Evolutionary conservation across 2,329 filamentous ascomycete species (phyloP).

Genomic region (Aspergillus sp.): DNA sequence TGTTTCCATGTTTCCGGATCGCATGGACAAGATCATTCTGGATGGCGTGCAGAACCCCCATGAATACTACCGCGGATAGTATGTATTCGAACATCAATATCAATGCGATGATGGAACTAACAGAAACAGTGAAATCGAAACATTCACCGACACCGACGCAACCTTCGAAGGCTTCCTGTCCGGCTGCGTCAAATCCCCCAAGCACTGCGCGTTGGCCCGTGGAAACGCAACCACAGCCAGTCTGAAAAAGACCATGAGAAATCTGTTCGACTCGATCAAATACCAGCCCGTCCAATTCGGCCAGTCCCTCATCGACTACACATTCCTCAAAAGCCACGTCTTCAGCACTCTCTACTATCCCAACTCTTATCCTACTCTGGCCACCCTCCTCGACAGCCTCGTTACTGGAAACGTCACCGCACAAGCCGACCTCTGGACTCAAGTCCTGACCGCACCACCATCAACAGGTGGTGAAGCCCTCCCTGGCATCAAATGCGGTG

Average conservation of each 20-base stretch:
- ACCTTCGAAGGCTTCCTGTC: neutral
- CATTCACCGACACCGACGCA: conserved; percentile 1
- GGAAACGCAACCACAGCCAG: too few relatives aligned
- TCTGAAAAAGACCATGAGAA: too few relatives aligned
- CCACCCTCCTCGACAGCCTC: neutral
- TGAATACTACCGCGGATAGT: conserved; percentile 6
- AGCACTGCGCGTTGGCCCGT: neutral
- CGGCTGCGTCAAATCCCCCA: neutral
- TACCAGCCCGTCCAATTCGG: neutral
- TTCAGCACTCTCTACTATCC: neutral
- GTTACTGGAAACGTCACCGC: neutral
- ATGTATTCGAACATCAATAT: neutral
- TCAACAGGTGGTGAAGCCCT: neutral
- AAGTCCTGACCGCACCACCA: neutral
- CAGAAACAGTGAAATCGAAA: neutral
- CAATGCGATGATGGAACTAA: neutral
- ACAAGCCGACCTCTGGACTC: neutral
- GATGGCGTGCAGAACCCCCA: conserved; percentile 11
- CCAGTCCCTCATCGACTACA: neutral
- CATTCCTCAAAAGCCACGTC: neutral
- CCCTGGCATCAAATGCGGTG: conserved; percentile 1
- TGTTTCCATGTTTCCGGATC: conserved; percentile 11
- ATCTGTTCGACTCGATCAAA: too few relatives aligned
- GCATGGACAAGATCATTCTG: conserved; percentile 7
- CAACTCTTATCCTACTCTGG: neutral